A percentile compares a stretch with the other conserved stretches of the same genome.
phyloP scores from a whole-genome alignment of 441 rosid species.

The California macrophylla region DNA sequence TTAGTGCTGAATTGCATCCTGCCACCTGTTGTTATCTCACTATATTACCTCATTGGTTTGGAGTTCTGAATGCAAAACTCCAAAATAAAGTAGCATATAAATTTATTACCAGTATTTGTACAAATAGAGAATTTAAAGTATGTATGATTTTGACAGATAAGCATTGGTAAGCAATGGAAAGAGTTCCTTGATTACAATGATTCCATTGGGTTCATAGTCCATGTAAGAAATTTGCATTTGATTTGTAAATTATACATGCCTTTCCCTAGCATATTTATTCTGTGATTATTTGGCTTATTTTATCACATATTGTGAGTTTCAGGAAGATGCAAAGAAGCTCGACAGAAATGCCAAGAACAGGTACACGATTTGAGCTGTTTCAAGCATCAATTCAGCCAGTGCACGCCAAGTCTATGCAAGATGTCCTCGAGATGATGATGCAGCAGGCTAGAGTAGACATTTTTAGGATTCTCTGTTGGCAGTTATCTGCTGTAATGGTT shows the following conservation, averaged over 20 bases:
- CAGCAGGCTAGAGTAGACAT: background rate
- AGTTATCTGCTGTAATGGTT: background rate
- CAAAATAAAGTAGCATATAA: too few relatives aligned
- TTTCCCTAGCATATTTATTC: background rate
- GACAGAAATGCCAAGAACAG: constrained; percentile 48
- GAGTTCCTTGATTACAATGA: constrained; percentile 56
- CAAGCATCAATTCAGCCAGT: background rate
- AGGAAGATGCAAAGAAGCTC: constrained; percentile 69
- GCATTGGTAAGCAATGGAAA: constrained; percentile 89
- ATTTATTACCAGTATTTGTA: too few relatives aligned
- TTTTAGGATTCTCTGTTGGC: background rate
- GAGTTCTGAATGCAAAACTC: too few relatives aligned
- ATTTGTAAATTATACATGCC: background rate
- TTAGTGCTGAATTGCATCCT: too few relatives aligned
- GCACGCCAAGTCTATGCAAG: background rate
- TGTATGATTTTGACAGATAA: constrained; percentile 31
- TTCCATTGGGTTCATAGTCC: constrained; percentile 60
- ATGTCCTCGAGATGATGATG: background rate
- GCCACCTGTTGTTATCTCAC: too few relatives aligned
- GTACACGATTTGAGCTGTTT: constrained; percentile 37
- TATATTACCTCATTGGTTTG: too few relatives aligned
- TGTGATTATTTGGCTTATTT: background rate
- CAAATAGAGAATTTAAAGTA: too few relatives aligned
- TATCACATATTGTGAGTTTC: background rate
- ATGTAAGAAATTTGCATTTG: constrained; percentile 34